Evolutionary conservation across 164 flowering plant genomes (phyloP).

Genomic region (Paratinospora sagittata): DNA sequence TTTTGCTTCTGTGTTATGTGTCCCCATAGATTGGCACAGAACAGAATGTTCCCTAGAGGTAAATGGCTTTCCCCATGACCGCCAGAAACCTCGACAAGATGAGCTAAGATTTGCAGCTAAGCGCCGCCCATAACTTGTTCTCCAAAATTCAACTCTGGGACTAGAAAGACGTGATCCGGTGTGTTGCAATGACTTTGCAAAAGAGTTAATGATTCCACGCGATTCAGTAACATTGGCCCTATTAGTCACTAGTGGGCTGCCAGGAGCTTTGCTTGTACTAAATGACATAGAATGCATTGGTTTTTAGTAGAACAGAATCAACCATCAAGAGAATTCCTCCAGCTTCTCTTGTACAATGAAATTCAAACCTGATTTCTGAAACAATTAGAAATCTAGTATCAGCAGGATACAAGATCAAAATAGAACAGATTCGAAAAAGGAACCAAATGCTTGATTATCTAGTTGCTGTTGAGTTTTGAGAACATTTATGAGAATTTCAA

Average conservation of each 20-base stretch:
- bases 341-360: constrained; percentile 19
- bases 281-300: constrained; percentile 37
- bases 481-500: too few species aligned
- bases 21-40: constrained; percentile 42
- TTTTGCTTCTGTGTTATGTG: constrained; percentile 40
- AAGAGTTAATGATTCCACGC: constrained; percentile 29
- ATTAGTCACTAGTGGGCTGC: constrained; percentile 26
- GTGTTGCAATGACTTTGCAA: constrained; percentile 31
- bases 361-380: constrained; percentile 14
- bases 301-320: constrained; percentile 7
- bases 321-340: constrained; percentile 14
- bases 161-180: constrained; percentile 16
- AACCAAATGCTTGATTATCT: too few species aligned
- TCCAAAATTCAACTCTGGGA: constrained; percentile 31
- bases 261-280: constrained; percentile 34
- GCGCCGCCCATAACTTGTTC: constrained; percentile 25
- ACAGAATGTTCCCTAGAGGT: constrained; percentile 29
- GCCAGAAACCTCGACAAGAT: constrained; percentile 21
- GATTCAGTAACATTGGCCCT: constrained; percentile 26
- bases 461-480: too few species aligned
- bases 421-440: too few species aligned
- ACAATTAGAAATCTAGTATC: neutral
- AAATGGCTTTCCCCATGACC: constrained; percentile 25
- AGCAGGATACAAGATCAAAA: neutral
- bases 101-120: constrained; percentile 24